Conservation (phyloP, 2,329 filamentous ascomycete species). For the Lecanicillium sp. region DNA sequence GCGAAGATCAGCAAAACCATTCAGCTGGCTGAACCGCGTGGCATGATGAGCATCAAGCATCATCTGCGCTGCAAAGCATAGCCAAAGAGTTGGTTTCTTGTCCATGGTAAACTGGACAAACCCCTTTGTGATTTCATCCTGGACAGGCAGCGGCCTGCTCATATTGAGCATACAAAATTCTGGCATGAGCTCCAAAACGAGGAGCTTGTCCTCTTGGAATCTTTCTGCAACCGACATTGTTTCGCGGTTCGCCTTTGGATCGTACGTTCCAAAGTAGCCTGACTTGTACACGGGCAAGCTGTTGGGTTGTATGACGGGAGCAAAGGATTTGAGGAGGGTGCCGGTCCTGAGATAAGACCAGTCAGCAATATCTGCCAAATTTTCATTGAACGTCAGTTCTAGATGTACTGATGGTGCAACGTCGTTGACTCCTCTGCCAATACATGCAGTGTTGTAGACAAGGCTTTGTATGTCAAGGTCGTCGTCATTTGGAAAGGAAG, state of each 20-base stretch:
- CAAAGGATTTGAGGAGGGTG: constrained; percentile 14
- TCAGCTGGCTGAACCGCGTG: constrained; percentile 16
- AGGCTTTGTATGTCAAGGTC: background rate
- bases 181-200: constrained; percentile 20
- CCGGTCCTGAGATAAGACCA: constrained; percentile 15
- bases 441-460: background rate
- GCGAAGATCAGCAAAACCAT: constrained; percentile 5
- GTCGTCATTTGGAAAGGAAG: background rate
- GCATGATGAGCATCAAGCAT: constrained; percentile 25
- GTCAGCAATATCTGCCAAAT: constrained; percentile 17
- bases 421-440: background rate
- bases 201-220: constrained; percentile 24
- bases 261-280: constrained; percentile 20
- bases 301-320: constrained; percentile 13
- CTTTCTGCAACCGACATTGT: constrained; percentile 19
- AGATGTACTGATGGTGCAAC: background rate
- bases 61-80: constrained; percentile 22
- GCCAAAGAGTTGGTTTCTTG: constrained; percentile 16
- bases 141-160: constrained; percentile 13
- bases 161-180: constrained; percentile 3
- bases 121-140: constrained; percentile 21
- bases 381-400: constrained; percentile 18
- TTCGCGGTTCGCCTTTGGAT: constrained; percentile 18
- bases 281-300: constrained; percentile 11
- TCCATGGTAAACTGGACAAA: constrained; percentile 18